Evolutionary conservation across 2,329 filamentous ascomycete genomes (phyloP).

Genomic region (Metarhizium rileyi): DNA sequence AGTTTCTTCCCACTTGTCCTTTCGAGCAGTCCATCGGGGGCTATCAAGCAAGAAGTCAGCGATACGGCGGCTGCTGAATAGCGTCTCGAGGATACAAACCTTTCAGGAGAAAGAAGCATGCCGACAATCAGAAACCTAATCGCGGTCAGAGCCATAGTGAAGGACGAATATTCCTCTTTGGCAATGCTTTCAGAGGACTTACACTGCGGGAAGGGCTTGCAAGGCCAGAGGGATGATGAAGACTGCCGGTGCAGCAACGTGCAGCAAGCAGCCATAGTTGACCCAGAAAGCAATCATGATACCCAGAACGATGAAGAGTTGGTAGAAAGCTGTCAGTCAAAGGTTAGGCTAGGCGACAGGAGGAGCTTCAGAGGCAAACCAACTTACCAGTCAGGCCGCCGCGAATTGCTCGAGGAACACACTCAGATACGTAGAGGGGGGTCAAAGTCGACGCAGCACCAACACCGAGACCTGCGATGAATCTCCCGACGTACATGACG

Average conservation of each 20-base stretch:
- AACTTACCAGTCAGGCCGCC: slow-evolving; percentile 35
- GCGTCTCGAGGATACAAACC: slow-evolving; percentile 13
- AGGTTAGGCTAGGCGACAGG: background rate
- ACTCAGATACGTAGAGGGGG: slow-evolving; percentile 38
- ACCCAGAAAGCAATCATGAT: slow-evolving; percentile 37
- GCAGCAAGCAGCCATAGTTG: slow-evolving; percentile 42
- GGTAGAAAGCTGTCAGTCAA: slow-evolving; percentile 30
- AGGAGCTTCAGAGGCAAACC: background rate
- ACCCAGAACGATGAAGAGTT: slow-evolving; percentile 37
- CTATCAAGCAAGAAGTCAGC: slow-evolving; percentile 29
- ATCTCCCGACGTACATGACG: slow-evolving; percentile 57
- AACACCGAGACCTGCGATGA: slow-evolving; percentile 38
- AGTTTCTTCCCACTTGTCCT: slow-evolving; percentile 58
- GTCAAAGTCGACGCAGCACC: slow-evolving; percentile 38
- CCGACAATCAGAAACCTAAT: slow-evolving; percentile 41
- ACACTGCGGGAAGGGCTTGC: slow-evolving; percentile 54
- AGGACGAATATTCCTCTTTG: too few species aligned
- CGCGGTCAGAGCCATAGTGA: background rate
- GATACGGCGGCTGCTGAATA: background rate
- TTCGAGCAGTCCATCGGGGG: slow-evolving; percentile 57
- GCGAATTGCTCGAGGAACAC: slow-evolving; percentile 39
- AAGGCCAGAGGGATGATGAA: slow-evolving; percentile 55
- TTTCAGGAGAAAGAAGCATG: slow-evolving; percentile 50
- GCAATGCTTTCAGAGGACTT: slow-evolving; percentile 7
- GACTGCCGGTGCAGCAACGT: slow-evolving; percentile 35